A percentile compares a stretch with the other conserved stretches of the same genome.
Conservation (phyloP, 257 asterid species). For the Jaltomata sinuosa region DNA sequence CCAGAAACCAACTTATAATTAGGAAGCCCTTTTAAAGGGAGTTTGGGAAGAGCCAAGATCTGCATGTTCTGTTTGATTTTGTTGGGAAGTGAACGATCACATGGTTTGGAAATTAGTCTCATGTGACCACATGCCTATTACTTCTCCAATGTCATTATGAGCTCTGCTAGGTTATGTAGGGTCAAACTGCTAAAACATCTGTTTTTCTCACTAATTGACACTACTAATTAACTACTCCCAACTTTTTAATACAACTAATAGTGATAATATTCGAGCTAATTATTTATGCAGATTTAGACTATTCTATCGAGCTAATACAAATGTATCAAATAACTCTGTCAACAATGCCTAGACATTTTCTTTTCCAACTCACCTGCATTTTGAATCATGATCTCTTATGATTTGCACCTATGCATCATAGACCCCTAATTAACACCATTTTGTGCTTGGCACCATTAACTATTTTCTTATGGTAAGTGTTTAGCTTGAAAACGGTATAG, state of each 20-base stretch:
- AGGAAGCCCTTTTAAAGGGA: constrained; percentile 9
- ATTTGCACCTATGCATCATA: neutral
- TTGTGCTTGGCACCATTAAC: neutral
- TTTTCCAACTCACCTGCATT: neutral
- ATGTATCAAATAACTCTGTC: neutral
- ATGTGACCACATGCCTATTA: constrained; percentile 67
- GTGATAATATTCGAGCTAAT: neutral
- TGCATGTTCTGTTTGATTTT: constrained; percentile 17
- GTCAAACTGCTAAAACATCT: constrained; percentile 15
- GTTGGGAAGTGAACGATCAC: constrained; percentile 37
- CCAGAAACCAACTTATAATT: neutral
- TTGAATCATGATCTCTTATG: neutral
- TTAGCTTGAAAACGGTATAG: too few species aligned
- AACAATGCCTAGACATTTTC: accelerated
- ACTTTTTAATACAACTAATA: neutral
- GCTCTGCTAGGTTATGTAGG: constrained; percentile 4
- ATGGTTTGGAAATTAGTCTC: constrained; percentile 47
- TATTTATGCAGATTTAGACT: neutral
- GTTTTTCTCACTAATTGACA: constrained; percentile 24
- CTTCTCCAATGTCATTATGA: constrained; percentile 38
- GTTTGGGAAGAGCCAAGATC: constrained; percentile 7
- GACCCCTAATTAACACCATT: neutral
- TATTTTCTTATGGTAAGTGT: neutral
- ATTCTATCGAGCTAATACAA: neutral
- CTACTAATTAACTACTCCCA: neutral